phyloP scores from a whole-genome alignment of 179 eudicot species.

The Dionaea muscipula region DNA sequence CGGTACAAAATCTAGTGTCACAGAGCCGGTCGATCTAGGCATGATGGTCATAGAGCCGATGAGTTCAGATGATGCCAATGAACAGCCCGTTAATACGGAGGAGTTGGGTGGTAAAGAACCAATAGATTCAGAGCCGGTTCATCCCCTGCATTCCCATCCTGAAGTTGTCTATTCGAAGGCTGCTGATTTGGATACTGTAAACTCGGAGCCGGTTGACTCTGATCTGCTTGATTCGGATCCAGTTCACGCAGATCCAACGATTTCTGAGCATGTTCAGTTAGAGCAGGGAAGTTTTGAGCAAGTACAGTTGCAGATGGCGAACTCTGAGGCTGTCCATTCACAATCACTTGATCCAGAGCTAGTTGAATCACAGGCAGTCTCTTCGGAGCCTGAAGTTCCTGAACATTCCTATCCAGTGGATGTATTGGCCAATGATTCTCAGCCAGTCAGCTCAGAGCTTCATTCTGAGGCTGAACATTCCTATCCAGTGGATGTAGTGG shows the following conservation, averaged over 20 bases:
- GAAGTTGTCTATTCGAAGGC: background rate
- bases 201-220: background rate
- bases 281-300: constrained; percentile 15
- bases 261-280: constrained; percentile 17
- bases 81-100: constrained; percentile 8
- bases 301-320: constrained; percentile 10
- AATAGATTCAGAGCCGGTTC: constrained; percentile 6
- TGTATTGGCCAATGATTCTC: constrained; percentile 16
- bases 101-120: constrained; percentile 7
- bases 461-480: constrained; percentile 4
- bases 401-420: constrained; percentile 12
- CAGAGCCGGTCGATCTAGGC: background rate
- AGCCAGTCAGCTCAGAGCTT: constrained; percentile 5
- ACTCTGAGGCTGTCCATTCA: constrained; percentile 9
- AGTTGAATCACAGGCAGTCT: constrained; percentile 12
- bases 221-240: constrained; percentile 9
- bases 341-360: constrained; percentile 8
- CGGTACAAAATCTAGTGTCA: background rate
- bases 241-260: constrained; percentile 10
- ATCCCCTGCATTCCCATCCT: background rate
- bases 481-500: constrained; percentile 16
- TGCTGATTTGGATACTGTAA: background rate
- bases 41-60: background rate
- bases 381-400: constrained; percentile 4
- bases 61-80: background rate